Evolutionary conservation across 2,329 filamentous ascomycete species (phyloP), one percentile per base, ranked within the genome.

Genomic region (Claviceps sp.): DNA sequence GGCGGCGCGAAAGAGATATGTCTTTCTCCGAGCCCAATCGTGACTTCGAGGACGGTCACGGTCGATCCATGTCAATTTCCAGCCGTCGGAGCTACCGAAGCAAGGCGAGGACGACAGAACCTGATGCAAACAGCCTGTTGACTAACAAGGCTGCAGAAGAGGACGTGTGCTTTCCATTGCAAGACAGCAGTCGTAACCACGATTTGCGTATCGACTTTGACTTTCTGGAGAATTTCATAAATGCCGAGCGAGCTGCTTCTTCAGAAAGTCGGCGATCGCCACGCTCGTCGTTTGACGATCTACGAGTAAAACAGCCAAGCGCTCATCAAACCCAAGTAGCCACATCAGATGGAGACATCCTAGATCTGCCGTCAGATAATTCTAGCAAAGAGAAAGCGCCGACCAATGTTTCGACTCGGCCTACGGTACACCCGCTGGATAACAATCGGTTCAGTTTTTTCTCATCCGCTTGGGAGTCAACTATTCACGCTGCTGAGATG

Each of bases 401-500:
- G 0, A 65, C 70, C 3, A 58, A 62, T 1, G 60, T 60, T 3
- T 53, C 67, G 5, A 69, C 73, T 26, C 71, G 71, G 57, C 59
- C 67, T 16, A 65, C 61, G n/a, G 61, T 62, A 14, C 59, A 60
- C 2, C 67, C 69, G 40, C 65, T 75, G 47, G 83, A 88, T 54
- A 77, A 80, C 36, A 93, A 90, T 63, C 81, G 91, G 4, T 97
- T 95, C 72, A 93, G 90, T 56, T 96, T 97, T 71, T 98, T 98
- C 69, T 96, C 90, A 0, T 96, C 93, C 0, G 88, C 93, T 51
- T 85, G 89, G 68, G 90, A 96, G 63, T 90, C 89, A 49, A 95
- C 90, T 1, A 89, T 97, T 55, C 90, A 96, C 63, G 89, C 91
- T 16, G 79, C 87, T 1, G 89, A 95, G 60, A 79, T 98, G 56